Evolutionary conservation across 805 yeast species (phyloP), one percentile per base, ranked within the genome.

Genomic region (Pichia deserticola): DNA sequence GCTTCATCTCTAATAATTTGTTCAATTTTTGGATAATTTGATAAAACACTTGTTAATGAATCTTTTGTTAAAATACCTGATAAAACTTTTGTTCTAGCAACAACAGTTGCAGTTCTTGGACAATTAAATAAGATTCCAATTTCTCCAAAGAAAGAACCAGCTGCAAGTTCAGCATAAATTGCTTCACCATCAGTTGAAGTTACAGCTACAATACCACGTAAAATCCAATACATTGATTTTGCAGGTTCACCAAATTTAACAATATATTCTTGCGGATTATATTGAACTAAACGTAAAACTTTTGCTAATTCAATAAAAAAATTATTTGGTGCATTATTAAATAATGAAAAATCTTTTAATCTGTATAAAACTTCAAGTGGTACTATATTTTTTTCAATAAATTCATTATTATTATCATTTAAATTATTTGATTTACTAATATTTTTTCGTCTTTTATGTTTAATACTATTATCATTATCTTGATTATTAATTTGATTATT

Each of bases 151-250:
- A 82, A 84, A 25, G 82, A 73, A 3, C 92, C 92, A 5, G 82
- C 74, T 4, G 76, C 74, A 8, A 85, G 66, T 60, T 82, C 89
- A 1, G 90, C 89, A 58, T 81, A 82, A 4, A 80, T 73, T 4
- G 86, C 76, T 64, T 85, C 92, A 32, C 89, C 90, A 60, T 85
- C 93, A 1, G 86, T 76, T 12, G 87, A 80, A 0, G 89, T 79
- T 11, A 86, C 88, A n/a, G 81, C 79, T 3, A 85, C 92, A 0
- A 82, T 74, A 3, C 93, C 93, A 58, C 84, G 77, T 13, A 85
- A 64, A 37, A 85, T 81, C 89, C 92, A 84, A 60, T 84, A 85
- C 87, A 86, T 84, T 25, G 90, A 77, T 56, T 76, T 77, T 2
- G 89, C 81, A 1, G 82, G 84, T 55, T 84, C 89, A 1, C 92